Evolutionary conservation across 2,329 filamentous ascomycete species (phyloP).

Genomic region (Fusarium albidum): DNA sequence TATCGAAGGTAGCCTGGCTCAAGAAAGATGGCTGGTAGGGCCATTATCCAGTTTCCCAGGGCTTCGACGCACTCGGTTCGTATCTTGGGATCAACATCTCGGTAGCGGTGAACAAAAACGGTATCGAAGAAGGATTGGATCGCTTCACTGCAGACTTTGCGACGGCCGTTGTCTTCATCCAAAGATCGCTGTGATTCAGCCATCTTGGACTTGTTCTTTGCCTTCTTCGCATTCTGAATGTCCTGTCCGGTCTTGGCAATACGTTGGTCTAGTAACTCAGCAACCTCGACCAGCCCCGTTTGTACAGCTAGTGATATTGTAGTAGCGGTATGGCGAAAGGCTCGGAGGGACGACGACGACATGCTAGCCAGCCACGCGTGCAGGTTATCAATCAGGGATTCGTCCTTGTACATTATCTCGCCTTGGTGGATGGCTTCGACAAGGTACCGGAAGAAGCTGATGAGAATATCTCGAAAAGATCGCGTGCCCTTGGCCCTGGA

Average conservation of each 20-base stretch:
- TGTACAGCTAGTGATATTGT: constrained; percentile 83
- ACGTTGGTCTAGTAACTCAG: constrained; percentile 73
- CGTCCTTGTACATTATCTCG: constrained; percentile 81
- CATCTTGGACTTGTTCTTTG: constrained; percentile 80
- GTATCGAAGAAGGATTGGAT: constrained; percentile 91
- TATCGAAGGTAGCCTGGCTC: constrained; percentile 92
- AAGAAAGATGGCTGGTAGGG: constrained; percentile 86
- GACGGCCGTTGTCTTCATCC: constrained; percentile 72
- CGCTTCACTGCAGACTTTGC: constrained; percentile 73
- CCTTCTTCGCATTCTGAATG: constrained; percentile 75
- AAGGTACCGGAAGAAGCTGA: constrained; percentile 80
- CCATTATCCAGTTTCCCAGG: constrained; percentile 87
- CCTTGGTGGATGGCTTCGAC: constrained; percentile 82
- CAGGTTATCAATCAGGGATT: constrained; percentile 84
- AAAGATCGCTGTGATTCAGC: constrained; percentile 77
- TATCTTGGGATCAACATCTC: constrained; percentile 90
- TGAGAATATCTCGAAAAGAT: constrained; percentile 79
- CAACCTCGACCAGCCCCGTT: constrained; percentile 78
- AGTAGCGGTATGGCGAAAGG: constrained; percentile 94
- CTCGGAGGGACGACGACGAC: constrained; percentile 86
- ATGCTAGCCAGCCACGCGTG: constrained; percentile 90
- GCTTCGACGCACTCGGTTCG: constrained; percentile 88
- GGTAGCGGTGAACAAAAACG: constrained; percentile 94
- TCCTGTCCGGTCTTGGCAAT: constrained; percentile 82
- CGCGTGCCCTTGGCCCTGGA: constrained; percentile 79